phyloP scores from a whole-genome alignment of 371 early-diverging fungal genomes.

The Lichtheimia ornata region DNA sequence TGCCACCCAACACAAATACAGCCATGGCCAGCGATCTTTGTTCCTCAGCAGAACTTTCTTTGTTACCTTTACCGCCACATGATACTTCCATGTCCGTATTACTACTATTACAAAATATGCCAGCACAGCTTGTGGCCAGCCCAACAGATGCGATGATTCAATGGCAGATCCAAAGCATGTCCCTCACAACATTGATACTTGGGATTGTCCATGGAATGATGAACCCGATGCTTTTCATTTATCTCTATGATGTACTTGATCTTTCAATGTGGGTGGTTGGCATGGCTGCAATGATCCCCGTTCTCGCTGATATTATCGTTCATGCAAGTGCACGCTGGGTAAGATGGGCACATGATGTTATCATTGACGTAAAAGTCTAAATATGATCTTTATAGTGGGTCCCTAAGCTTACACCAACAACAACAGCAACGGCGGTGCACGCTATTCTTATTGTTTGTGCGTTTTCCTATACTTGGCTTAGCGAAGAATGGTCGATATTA shows the following conservation, averaged over 20 bases:
- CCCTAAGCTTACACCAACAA: conserved; percentile 25
- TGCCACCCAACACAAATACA: conserved; percentile 1
- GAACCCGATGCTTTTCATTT: conserved; percentile 32
- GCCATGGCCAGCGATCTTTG: conserved; percentile 3
- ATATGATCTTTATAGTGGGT: conserved; percentile 22
- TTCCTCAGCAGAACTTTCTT: conserved; percentile 32
- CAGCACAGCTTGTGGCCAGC: neutral
- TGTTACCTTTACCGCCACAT: conserved; percentile 28
- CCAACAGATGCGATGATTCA: conserved; percentile 7
- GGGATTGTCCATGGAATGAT: conserved; percentile 28
- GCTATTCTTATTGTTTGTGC: conserved; percentile 26
- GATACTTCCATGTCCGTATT: conserved; percentile 32
- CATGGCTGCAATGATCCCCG: conserved; percentile 18
- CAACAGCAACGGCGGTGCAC: conserved; percentile 27
- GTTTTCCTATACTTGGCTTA: conserved; percentile 31
- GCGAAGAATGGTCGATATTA: conserved; percentile 15
- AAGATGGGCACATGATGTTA: conserved; percentile 1
- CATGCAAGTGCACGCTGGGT: conserved; percentile 29
- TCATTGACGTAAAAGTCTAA: neutral
- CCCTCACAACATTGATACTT: conserved; percentile 25
- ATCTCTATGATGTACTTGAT: conserved; percentile 23
- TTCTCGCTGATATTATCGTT: conserved; percentile 19
- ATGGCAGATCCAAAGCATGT: conserved; percentile 19
- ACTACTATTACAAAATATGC: conserved; percentile 6
- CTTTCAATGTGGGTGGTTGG: conserved; percentile 27